These are phyloP conservation scores for Huiozyma sinensis DNA, from an alignment of 805 yeast species.

Conservation along the genomic window DNA sequence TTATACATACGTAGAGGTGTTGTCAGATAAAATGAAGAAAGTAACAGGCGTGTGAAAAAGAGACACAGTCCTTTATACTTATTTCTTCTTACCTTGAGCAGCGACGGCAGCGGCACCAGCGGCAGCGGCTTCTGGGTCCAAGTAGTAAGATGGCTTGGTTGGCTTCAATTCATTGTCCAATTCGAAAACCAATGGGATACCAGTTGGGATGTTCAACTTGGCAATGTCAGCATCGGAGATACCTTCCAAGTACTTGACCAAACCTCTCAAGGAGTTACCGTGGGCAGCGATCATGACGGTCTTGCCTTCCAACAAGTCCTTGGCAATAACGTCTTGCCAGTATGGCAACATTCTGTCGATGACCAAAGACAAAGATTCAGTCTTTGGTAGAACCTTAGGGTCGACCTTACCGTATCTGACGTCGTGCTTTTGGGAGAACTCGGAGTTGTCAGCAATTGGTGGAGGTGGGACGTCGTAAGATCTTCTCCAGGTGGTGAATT, in stretches of 20 bases:
- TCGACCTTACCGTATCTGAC: slow-evolving; percentile 77
- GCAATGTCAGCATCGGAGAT: slow-evolving; percentile 90
- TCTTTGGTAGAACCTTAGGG: slow-evolving; percentile 79
- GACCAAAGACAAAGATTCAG: slow-evolving; percentile 90
- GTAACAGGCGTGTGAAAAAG: not conserved
- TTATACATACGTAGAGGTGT: too few relatives aligned
- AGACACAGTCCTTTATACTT: not conserved
- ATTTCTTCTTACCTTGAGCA: slow-evolving; percentile 69
- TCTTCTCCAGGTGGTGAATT: slow-evolving; percentile 96
- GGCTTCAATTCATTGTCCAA: slow-evolving; percentile 81
- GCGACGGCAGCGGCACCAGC: slow-evolving; percentile 99
- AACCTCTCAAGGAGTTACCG: slow-evolving; percentile 96
- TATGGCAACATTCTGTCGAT: slow-evolving; percentile 93
- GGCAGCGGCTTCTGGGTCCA: slow-evolving; percentile 98
- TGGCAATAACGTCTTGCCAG: slow-evolving; percentile 89
- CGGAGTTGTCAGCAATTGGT: slow-evolving; percentile 59
- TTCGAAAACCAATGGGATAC: slow-evolving; percentile 96
- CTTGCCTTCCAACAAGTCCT: slow-evolving; percentile 75
- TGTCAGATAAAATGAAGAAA: not conserved
- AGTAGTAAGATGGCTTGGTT: slow-evolving; percentile 86
- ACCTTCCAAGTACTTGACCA: slow-evolving; percentile 90
- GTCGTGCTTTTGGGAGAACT: slow-evolving; percentile 80
- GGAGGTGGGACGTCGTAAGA: slow-evolving; percentile 97
- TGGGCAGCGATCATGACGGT: slow-evolving; percentile 92
- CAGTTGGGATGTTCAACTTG: slow-evolving; percentile 93